phyloP scores from a whole-genome alignment of 2,329 filamentous ascomycete genomes.

The Fusarium abutilonis region DNA sequence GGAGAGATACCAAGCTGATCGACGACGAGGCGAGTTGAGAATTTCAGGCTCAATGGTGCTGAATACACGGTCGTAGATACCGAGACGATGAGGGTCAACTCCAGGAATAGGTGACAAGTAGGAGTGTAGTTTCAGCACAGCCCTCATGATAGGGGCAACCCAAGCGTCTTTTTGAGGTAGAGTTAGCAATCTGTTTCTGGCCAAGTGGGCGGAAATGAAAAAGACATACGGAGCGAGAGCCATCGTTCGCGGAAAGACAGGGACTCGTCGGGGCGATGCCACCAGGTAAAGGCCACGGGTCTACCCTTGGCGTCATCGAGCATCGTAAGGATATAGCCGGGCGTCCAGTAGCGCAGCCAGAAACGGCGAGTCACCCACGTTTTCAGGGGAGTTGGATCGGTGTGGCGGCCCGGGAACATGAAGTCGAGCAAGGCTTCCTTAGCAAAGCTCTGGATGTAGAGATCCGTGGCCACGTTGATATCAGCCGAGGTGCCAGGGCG shows the following conservation, averaged over 20 bases:
- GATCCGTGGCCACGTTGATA: conserved; percentile 35
- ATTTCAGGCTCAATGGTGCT: conserved; percentile 40
- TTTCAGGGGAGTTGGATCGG: conserved; percentile 34
- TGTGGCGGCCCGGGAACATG: conserved; percentile 46
- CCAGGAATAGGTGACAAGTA: conserved; percentile 41
- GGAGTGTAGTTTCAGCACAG: conserved; percentile 40
- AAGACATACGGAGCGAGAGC: conserved; percentile 47
- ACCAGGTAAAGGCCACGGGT: conserved; percentile 50
- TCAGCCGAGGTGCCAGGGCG: conserved; percentile 49
- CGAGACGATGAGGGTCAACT: conserved; percentile 34
- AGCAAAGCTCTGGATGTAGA: conserved; percentile 48
- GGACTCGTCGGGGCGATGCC: conserved; percentile 46
- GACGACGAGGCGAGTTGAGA: conserved; percentile 45
- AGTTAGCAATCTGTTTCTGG: conserved; percentile 2
- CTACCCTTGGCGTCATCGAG: conserved; percentile 33
- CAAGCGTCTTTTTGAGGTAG: conserved; percentile 41
- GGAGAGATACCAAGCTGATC: conserved; percentile 51
- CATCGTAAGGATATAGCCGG: conserved; percentile 47
- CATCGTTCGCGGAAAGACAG: conserved; percentile 46
- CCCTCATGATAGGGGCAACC: conserved; percentile 45
- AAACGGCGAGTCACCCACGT: conserved; percentile 45
- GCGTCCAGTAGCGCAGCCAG: conserved; percentile 48
- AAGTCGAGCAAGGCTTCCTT: conserved; percentile 46
- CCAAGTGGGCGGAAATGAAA: conserved; percentile 1
- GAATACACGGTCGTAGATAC: conserved; percentile 45